Evolutionary conservation across 495 filamentous ascomycete genomes (phyloP).

Genomic region (Pyrenula massariospora): DNA sequence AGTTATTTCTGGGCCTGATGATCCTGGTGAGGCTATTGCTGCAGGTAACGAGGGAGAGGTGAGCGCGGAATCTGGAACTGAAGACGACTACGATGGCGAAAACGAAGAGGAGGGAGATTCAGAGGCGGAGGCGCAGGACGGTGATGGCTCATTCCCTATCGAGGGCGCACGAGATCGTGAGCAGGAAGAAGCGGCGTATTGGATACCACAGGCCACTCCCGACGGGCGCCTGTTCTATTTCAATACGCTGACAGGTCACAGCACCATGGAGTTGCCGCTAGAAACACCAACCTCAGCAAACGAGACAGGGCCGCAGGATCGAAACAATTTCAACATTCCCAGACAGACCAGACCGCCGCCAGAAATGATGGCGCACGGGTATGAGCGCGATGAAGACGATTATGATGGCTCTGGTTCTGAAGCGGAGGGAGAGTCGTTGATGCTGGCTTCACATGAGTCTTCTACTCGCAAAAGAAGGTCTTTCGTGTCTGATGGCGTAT

Average conservation of each 20-base stretch:
- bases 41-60: constrained; percentile 38
- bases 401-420: constrained; percentile 85
- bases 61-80: constrained; percentile 40
- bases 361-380: constrained; percentile 82
- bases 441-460: constrained; percentile 45
- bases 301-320: constrained; percentile 78
- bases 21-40: constrained; percentile 30
- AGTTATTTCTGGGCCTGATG: constrained; percentile 63
- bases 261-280: constrained; percentile 83
- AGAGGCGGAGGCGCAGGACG: constrained; percentile 42
- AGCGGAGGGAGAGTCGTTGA: constrained; percentile 56
- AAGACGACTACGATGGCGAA: constrained; percentile 62
- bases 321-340: constrained; percentile 75
- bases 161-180: constrained; percentile 55
- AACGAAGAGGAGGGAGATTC: constrained; percentile 56
- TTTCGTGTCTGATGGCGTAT: constrained; percentile 58
- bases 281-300: constrained; percentile 73
- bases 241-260: constrained; percentile 89
- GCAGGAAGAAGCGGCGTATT: constrained; percentile 86
- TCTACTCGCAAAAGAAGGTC: constrained; percentile 51
- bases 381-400: constrained; percentile 72
- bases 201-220: constrained; percentile 95
- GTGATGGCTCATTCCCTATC: constrained; percentile 48
- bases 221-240: constrained; percentile 95
- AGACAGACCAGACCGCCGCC: constrained; percentile 83